Percentiles rank a stretch among this genome's conserved stretches.
phyloP scores from a whole-genome alignment of 371 early-diverging fungal species.

The Mucor plumbeus region DNA sequence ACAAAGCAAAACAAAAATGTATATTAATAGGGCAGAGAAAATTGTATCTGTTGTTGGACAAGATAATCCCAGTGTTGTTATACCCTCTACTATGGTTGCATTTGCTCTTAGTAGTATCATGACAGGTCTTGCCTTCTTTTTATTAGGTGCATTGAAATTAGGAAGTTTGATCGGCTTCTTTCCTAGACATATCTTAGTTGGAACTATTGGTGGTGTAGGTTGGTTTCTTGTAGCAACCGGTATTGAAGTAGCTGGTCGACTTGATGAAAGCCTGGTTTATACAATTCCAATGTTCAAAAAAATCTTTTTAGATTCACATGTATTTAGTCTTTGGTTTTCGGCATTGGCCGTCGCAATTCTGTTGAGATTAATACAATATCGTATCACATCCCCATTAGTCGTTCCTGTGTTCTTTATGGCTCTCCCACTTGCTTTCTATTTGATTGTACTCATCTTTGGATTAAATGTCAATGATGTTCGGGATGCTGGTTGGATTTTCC shows the following conservation, averaged over 20 bases:
- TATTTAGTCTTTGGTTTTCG: constrained; percentile 80
- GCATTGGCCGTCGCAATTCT: constrained; percentile 75
- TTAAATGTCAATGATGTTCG: constrained; percentile 73
- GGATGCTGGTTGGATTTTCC: constrained; percentile 86
- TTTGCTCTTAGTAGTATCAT: constrained; percentile 84
- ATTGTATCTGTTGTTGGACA: constrained; percentile 68
- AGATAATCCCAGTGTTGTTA: constrained; percentile 64
- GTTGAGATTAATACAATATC: constrained; percentile 58
- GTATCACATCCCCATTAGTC: constrained; percentile 67
- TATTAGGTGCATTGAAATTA: constrained; percentile 84
- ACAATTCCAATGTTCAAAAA: constrained; percentile 59
- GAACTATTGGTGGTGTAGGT: constrained; percentile 95
- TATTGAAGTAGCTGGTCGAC: constrained; percentile 84
- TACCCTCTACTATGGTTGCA: constrained; percentile 90
- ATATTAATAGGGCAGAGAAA: constrained; percentile 59
- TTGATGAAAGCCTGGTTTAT: constrained; percentile 58
- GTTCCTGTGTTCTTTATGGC: constrained; percentile 87
- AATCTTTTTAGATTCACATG: constrained; percentile 61
- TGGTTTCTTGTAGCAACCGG: constrained; percentile 93
- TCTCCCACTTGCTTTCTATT: constrained; percentile 83
- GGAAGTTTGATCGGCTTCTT: constrained; percentile 90
- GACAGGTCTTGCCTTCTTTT: constrained; percentile 87
- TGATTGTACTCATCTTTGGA: constrained; percentile 61
- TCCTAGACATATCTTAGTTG: constrained; percentile 94
- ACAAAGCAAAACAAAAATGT: constrained; percentile 4